These are phyloP conservation scores for Pseudogymnoascus sp. DNA, from an alignment of 2,329 filamentous ascomycete species.

Conservation along the genomic window DNA sequence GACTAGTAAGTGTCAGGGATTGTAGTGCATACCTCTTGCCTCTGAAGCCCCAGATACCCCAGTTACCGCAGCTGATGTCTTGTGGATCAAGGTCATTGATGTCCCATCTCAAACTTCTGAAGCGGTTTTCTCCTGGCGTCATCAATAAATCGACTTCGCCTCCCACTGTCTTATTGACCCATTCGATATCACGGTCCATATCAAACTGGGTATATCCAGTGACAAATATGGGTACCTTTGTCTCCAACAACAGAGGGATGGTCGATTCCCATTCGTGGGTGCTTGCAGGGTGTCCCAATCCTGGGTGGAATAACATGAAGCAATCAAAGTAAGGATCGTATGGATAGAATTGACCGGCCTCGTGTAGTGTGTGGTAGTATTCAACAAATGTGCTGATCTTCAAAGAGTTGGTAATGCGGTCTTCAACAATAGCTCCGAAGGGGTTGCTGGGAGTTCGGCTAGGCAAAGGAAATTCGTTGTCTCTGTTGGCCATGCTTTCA, in stretches of 20 bases:
- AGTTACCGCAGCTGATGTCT: slow-evolving; percentile 92
- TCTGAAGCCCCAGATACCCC: slow-evolving; percentile 94
- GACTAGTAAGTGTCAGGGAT: slow-evolving; percentile 13
- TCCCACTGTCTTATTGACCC: slow-evolving; percentile 75
- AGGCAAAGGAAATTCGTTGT: slow-evolving; percentile 86
- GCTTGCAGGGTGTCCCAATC: slow-evolving; percentile 86
- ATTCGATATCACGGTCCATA: slow-evolving; percentile 86
- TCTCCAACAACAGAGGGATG: slow-evolving; percentile 81
- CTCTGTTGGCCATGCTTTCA: slow-evolving; percentile 90
- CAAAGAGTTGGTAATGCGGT: slow-evolving; percentile 77
- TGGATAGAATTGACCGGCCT: slow-evolving; percentile 81
- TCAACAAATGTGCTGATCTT: slow-evolving; percentile 98
- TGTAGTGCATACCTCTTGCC: slow-evolving; percentile 70
- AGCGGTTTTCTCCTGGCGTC: slow-evolving; percentile 87
- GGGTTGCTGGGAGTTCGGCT: slow-evolving; percentile 79
- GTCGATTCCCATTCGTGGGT: slow-evolving; percentile 93
- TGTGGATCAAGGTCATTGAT: slow-evolving; percentile 91
- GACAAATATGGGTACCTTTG: slow-evolving; percentile 87
- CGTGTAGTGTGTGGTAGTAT: slow-evolving; percentile 94
- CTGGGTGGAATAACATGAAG: slow-evolving; percentile 95
- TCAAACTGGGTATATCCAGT: slow-evolving; percentile 96
- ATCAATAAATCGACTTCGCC: slow-evolving; percentile 91
- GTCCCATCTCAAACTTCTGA: slow-evolving; percentile 93
- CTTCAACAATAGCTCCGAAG: slow-evolving; percentile 89
- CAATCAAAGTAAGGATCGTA: slow-evolving; percentile 98